Base-by-base conservation (phyloP, 2,329 filamentous ascomycete species). In the Colletotrichum caudatum region DNA sequence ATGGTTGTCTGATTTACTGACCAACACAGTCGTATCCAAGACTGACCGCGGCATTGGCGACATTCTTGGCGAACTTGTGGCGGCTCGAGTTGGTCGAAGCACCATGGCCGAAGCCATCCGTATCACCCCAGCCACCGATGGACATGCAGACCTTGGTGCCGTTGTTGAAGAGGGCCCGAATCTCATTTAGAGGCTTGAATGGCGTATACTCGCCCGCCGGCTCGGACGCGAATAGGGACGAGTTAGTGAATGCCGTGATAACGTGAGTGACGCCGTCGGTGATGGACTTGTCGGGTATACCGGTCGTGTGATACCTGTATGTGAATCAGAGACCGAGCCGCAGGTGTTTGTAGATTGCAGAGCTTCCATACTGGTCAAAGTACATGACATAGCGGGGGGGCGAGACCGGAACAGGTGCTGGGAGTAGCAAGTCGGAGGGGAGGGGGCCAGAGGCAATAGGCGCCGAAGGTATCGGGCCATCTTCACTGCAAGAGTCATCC, bases 41-140 rank as follows among this genome's bases (percentile, higher is more conserved):
- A 3, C 79, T 80, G 1, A 85, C 79, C 3, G 92, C 77, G 78
- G 90, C 87, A 1, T 80, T 78, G 1, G 84, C 86, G 2, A 92
- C 81, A 74, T 91, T 91, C 59, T 83, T 82, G 20, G 90, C 91
- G 66, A 88, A 92, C 18, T 74, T 80, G 54, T 82, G 77, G 1
- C 88, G 86, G 8, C 80, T 83, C 11, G 80, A 77, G 1, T 87
- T 82, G 1, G 83, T 84, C 51, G 83, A 84, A 3, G 85, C 84
- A 2, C 83, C 89, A 1, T 70, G 76, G 3, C 83, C 81, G 77
- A 92, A 92, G 0, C 89, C 90, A 16, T 77, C 76, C 0, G 86
- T 87, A 69, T 92, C 89, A 1, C 87, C 90, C 90, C 90, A 92
- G 37, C 90, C 90, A 18, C 90, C 91, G 54, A 92, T 86, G 23